phyloP scores from a whole-genome alignment of 2,329 filamentous ascomycete genomes.

The Biscogniauxia marginata region DNA sequence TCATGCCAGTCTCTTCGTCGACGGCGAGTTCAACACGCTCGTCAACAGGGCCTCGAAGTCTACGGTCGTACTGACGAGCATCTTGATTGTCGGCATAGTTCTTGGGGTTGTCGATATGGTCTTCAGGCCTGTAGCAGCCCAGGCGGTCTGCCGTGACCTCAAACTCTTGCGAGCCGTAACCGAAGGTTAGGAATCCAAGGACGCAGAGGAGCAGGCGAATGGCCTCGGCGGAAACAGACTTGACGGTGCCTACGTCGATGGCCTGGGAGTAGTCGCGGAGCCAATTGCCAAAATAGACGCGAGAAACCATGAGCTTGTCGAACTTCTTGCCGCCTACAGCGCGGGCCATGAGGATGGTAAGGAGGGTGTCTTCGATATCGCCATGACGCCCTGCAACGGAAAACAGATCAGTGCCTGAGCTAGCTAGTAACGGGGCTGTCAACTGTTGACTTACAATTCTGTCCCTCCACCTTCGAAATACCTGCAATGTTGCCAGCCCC shows the following conservation, averaged over 20 bases:
- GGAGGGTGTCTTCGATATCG: slow-evolving; percentile 88
- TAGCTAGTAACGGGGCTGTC: background rate
- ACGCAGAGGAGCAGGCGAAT: slow-evolving; percentile 88
- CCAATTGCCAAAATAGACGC: slow-evolving; percentile 97
- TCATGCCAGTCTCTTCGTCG: slow-evolving; percentile 74
- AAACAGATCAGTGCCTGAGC: background rate
- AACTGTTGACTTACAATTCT: slow-evolving; percentile 63
- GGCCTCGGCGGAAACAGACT: slow-evolving; percentile 84
- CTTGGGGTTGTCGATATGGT: slow-evolving; percentile 78
- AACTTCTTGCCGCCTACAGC: slow-evolving; percentile 71
- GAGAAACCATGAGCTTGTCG: slow-evolving; percentile 80
- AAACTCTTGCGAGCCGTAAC: slow-evolving; percentile 80
- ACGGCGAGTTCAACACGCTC: slow-evolving; percentile 76
- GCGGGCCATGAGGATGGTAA: slow-evolving; percentile 62
- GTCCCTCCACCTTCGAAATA: slow-evolving; percentile 75
- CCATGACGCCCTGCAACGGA: slow-evolving; percentile 67
- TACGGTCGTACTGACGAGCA: slow-evolving; percentile 75
- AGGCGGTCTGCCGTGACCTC: slow-evolving; percentile 78
- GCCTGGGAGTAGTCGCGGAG: slow-evolving; percentile 90
- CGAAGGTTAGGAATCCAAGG: slow-evolving; percentile 85
- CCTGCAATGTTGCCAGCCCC: slow-evolving; percentile 87
- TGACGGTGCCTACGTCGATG: slow-evolving; percentile 89
- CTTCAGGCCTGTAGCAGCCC: slow-evolving; percentile 78
- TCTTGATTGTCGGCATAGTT: slow-evolving; percentile 88
- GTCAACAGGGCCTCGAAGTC: slow-evolving; percentile 79